Conservation (phyloP, 108 stramenopile species). For the Skeletonema grethae region DNA sequence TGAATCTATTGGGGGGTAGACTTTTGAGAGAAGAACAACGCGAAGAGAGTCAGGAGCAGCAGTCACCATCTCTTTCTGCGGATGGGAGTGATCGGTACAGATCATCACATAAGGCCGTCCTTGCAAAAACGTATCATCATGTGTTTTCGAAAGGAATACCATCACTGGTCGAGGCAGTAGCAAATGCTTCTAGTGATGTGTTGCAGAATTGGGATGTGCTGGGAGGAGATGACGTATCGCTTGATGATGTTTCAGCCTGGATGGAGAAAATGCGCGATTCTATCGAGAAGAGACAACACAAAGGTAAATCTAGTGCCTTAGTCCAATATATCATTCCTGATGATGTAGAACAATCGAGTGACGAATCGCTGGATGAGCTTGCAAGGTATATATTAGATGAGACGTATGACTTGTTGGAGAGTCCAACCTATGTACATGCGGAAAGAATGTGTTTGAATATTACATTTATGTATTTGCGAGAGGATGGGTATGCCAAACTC, state of each 20-base stretch:
- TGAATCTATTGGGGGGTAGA: constrained; percentile 50
- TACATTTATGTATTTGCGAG: constrained; percentile 36
- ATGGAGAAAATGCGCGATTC: constrained; percentile 24
- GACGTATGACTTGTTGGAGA: constrained; percentile 55
- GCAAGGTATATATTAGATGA: constrained; percentile 53
- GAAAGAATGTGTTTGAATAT: constrained; percentile 36
- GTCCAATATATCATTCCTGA: constrained; percentile 42
- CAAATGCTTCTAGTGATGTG: constrained; percentile 15
- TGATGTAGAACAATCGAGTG: not conserved
- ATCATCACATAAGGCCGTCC: constrained; percentile 45
- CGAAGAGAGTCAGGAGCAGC: constrained; percentile 5
- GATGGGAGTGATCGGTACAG: constrained; percentile 29
- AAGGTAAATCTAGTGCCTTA: constrained; percentile 11
- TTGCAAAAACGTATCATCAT: constrained; percentile 52
- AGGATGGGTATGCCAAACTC: constrained; percentile 27
- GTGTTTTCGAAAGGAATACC: constrained; percentile 49
- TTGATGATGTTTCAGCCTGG: constrained; percentile 40
- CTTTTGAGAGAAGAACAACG: constrained; percentile 37
- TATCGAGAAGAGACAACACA: constrained; percentile 19
- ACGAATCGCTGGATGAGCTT: constrained; percentile 28
- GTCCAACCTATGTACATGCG: constrained; percentile 48
- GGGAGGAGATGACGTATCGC: constrained; percentile 26
- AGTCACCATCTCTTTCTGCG: not conserved
- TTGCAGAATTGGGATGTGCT: constrained; percentile 44
- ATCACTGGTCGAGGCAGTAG: constrained; percentile 27